Percentiles rank a stretch among this genome's conserved stretches.
phyloP scores from a whole-genome alignment of 305 asterid species.

The Plantago lanceolata region DNA sequence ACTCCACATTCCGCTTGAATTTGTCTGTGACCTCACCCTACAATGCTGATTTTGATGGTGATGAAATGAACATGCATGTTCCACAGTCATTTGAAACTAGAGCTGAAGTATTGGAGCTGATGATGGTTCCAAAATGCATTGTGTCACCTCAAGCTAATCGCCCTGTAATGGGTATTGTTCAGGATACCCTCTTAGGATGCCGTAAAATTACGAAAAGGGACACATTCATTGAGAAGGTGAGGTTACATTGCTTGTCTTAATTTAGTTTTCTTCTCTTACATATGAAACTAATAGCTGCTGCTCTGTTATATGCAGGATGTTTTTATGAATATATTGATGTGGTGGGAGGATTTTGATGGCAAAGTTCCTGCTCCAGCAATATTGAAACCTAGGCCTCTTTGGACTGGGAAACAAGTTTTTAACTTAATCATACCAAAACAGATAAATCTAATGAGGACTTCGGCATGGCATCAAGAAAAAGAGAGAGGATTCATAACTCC shows the following conservation, averaged over 20 bases:
- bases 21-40: constrained; percentile 96
- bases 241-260: neutral
- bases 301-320: constrained; percentile 60
- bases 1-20: constrained; percentile 94
- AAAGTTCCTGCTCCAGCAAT: constrained; percentile 95
- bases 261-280: neutral
- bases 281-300: constrained; percentile 14
- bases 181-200: constrained; percentile 94
- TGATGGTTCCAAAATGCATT: constrained; percentile 98
- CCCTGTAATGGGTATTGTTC: constrained; percentile 98
- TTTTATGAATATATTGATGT: constrained; percentile 95
- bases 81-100: constrained; percentile 99
- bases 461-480: constrained; percentile 91
- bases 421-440: constrained; percentile 92
- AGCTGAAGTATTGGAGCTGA: constrained; percentile 93
- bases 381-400: constrained; percentile 92
- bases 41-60: constrained; percentile 99
- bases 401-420: constrained; percentile 99
- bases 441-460: constrained; percentile 77
- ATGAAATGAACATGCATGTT: constrained; percentile 99
- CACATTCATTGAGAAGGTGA: constrained; percentile 92
- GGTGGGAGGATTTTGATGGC: constrained; percentile 99
- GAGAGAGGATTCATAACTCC: constrained; percentile 88
- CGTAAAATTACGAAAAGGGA: constrained; percentile 94
- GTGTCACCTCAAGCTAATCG: constrained; percentile 96